These are phyloP conservation scores for Pichia sp. DNA, from an alignment of 1,139 yeast species.

Conservation along the genomic window DNA sequence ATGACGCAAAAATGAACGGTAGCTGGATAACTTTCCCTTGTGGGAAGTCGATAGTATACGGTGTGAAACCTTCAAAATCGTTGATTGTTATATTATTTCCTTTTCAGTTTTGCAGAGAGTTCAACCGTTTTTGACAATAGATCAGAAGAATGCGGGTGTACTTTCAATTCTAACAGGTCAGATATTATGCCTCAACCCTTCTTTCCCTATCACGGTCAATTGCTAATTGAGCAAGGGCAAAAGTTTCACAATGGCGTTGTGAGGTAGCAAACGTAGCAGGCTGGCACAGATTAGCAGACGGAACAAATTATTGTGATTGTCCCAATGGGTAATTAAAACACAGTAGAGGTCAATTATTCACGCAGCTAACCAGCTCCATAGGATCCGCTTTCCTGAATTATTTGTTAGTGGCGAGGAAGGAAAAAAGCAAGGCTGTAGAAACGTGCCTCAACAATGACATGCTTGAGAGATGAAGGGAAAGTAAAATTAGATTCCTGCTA, in stretches of 20 bases:
- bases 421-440: neutral
- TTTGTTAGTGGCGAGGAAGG: neutral
- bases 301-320: neutral
- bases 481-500: neutral
- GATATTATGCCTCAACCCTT: neutral
- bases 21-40: constrained; percentile 6
- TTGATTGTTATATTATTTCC: neutral
- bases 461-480: neutral
- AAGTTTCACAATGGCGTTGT: neutral
- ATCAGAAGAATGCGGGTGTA: neutral
- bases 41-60: constrained; percentile 9
- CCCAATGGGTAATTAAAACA: too few species aligned
- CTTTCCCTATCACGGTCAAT: neutral
- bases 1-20: constrained; percentile 8
- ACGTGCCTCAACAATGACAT: neutral
- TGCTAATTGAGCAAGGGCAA: neutral
- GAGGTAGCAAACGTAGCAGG: neutral
- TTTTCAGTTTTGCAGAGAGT: neutral
- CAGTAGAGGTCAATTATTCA: neutral
- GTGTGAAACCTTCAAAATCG: constrained; percentile 7
- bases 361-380: neutral
- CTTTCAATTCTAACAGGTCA: neutral
- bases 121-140: neutral
- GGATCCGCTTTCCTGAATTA: neutral
- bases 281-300: neutral